Percentiles rank a stretch among this genome's conserved stretches.
phyloP scores from a whole-genome alignment of 2,329 filamentous ascomycete genomes.

The Periconia sp. region DNA sequence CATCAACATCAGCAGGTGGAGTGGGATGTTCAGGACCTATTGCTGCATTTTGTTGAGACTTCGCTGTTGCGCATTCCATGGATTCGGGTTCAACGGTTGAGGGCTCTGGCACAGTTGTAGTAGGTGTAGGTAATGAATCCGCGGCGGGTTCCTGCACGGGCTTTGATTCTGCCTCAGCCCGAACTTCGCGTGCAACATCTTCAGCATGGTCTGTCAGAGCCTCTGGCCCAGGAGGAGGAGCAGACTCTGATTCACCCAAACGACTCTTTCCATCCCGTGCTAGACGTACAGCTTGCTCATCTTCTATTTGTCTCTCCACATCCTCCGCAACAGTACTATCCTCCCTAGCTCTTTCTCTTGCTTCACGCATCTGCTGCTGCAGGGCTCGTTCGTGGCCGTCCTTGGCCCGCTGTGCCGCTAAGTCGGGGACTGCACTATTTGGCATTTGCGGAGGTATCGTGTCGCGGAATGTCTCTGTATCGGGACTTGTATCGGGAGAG shows the following conservation, averaged over 20 bases:
- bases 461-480: conserved; percentile 60
- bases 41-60: conserved; percentile 16
- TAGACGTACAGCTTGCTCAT: conserved; percentile 55
- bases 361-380: conserved; percentile 55
- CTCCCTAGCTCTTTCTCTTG: conserved; percentile 49
- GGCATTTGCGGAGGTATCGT: conserved; percentile 32
- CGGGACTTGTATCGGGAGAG: conserved; percentile 77
- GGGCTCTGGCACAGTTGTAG: conserved; percentile 41
- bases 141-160: conserved; percentile 27
- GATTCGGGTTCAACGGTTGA: conserved; percentile 29
- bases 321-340: conserved; percentile 61
- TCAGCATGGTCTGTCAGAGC: conserved; percentile 34
- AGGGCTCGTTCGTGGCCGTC: conserved; percentile 61
- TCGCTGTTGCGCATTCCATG: conserved; percentile 18
- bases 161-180: conserved; percentile 10
- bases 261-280: conserved; percentile 39
- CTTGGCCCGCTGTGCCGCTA: conserved; percentile 53
- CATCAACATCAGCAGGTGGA: conserved; percentile 42
- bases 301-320: conserved; percentile 63
- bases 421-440: conserved; percentile 38
- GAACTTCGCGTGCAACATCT: conserved; percentile 18
- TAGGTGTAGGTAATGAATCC: conserved; percentile 45
- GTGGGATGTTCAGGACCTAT: conserved; percentile 37
- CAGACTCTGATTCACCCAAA: conserved; percentile 24
- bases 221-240: conserved; percentile 13